phyloP scores from a whole-genome alignment of 108 stramenopile genomes.

The Stephanodiscus triporus region DNA sequence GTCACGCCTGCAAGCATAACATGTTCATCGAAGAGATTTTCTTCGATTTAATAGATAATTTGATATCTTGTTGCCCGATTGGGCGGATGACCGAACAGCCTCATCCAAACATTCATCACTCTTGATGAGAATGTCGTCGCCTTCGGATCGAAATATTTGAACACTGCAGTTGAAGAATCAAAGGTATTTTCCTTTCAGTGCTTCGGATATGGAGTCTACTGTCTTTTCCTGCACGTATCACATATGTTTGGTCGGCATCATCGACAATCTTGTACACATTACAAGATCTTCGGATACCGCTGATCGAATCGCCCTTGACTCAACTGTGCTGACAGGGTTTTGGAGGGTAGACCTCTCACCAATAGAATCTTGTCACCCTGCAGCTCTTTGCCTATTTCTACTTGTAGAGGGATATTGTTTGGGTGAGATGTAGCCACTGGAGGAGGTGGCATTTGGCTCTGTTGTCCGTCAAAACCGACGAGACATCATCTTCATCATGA shows the following conservation, averaged over 20 bases:
- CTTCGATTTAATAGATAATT: conserved; percentile 53
- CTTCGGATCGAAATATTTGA: conserved; percentile 89
- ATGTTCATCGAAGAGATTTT: conserved; percentile 17
- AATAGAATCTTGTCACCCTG: conserved; percentile 50
- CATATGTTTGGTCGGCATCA: conserved; percentile 73
- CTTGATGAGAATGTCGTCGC: conserved; percentile 82
- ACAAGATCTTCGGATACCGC: conserved; percentile 7
- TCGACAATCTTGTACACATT: conserved; percentile 80
- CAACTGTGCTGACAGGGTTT: conserved; percentile 27
- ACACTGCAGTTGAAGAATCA: conserved; percentile 40
- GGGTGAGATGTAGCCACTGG: conserved; percentile 51
- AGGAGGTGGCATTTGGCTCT: conserved; percentile 38
- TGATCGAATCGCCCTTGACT: conserved; percentile 24
- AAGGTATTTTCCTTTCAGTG: conserved; percentile 58
- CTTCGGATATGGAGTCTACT: conserved; percentile 48
- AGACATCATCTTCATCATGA: conserved; percentile 41
- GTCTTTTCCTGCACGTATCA: conserved; percentile 71
- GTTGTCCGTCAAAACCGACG: conserved; percentile 44
- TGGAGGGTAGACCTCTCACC: conserved; percentile 55
- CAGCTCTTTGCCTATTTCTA: conserved; percentile 61
- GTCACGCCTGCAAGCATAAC: conserved; percentile 31
- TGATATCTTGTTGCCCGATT: conserved; percentile 67
- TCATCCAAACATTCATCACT: conserved; percentile 81
- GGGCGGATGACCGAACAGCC: conserved; percentile 59
- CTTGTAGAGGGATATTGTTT: conserved; percentile 76